These are phyloP conservation scores for Pseudomonodictys pantanalensis DNA, from an alignment of 495 filamentous ascomycete genomes.

Conservation along the genomic window DNA sequence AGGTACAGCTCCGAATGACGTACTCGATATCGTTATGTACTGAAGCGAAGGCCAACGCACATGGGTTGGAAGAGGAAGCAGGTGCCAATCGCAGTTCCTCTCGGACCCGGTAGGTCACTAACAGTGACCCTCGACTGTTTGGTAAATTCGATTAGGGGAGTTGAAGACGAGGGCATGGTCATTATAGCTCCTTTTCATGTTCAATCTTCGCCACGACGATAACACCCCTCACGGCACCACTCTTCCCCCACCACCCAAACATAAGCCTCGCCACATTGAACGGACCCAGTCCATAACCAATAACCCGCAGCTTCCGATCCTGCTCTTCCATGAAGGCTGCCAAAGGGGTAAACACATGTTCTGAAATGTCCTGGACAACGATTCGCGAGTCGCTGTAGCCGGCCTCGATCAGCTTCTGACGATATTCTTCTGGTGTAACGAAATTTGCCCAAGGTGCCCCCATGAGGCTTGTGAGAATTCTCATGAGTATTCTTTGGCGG, in stretches of 20 bases:
- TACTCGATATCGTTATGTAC: too few species aligned
- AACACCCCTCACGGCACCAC: constrained; percentile 44
- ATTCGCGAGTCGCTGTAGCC: constrained; percentile 50
- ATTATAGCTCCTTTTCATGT: too few species aligned
- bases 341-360: constrained; percentile 46
- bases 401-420: constrained; percentile 21
- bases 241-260: constrained; percentile 50
- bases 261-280: constrained; percentile 40
- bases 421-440: constrained; percentile 22
- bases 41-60: too few species aligned
- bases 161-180: too few species aligned
- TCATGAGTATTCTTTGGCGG: not conserved
- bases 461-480: constrained; percentile 10
- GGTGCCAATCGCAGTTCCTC: too few species aligned
- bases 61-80: too few species aligned
- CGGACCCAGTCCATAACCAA: constrained; percentile 45
- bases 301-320: constrained; percentile 36
- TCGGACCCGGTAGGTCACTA: too few species aligned
- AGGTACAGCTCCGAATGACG: too few species aligned
- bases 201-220: constrained; percentile 52
- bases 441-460: constrained; percentile 26
- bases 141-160: too few species aligned
- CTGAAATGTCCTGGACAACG: constrained; percentile 47
- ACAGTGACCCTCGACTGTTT: too few species aligned
- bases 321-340: constrained; percentile 39